A percentile compares a stretch with the other conserved stretches of the same genome.
Evolutionary conservation across 208 protist genomes (phyloP).

Genomic region (Plasmodiophora brassicae): DNA sequence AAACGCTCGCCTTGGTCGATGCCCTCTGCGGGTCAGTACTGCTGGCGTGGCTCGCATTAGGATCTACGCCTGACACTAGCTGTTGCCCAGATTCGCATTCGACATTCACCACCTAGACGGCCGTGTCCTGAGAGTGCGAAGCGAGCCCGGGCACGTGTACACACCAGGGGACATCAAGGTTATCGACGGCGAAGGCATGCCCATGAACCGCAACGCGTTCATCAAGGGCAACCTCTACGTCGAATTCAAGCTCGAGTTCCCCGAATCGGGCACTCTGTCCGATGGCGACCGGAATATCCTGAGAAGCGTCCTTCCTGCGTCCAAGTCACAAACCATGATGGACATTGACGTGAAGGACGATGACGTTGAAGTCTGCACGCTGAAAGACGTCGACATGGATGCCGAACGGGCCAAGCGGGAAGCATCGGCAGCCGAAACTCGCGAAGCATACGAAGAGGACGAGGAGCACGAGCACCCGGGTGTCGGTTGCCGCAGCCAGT

Average conservation of each 20-base stretch:
- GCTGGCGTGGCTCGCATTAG: too few relatives aligned
- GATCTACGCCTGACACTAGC: too few relatives aligned
- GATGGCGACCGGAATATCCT: background rate
- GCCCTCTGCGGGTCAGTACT: conserved; percentile 56
- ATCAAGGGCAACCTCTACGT: background rate
- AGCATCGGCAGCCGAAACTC: background rate
- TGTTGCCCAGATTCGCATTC: too few relatives aligned
- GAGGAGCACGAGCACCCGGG: background rate
- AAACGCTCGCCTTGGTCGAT: conserved; percentile 43
- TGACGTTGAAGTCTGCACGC: background rate
- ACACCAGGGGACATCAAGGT: conserved; percentile 12
- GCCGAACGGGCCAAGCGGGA: conserved; percentile 24
- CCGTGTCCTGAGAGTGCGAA: conserved; percentile 29
- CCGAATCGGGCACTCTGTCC: background rate
- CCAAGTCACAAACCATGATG: background rate
- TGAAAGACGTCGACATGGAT: conserved; percentile 14
- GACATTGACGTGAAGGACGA: conserved; percentile 7
- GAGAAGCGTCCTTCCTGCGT: background rate
- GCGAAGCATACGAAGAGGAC: conserved; percentile 25
- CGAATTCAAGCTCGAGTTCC: conserved; percentile 27
- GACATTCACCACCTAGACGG: conserved; percentile 41
- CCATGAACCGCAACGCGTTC: background rate
- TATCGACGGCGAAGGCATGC: conserved; percentile 37
- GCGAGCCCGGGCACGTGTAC: conserved; percentile 43
- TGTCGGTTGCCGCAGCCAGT: conserved; percentile 28